These are phyloP conservation scores for Diaporthe batatas DNA, from an alignment of 2,329 filamentous ascomycete species.

Conservation along the genomic window DNA sequence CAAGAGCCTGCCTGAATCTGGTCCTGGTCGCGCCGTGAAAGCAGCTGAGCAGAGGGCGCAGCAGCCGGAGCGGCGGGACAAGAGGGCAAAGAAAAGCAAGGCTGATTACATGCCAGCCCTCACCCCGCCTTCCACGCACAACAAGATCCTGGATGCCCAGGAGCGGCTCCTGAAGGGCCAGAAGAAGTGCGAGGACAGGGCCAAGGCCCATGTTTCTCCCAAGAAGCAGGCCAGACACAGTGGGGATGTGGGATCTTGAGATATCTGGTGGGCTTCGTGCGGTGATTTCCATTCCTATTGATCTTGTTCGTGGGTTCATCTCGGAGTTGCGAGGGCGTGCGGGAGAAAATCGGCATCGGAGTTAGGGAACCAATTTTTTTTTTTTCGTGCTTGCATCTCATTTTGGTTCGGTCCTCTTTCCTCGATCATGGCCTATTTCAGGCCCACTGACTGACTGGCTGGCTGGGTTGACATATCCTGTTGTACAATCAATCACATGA, in stretches of 20 bases:
- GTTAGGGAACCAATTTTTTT: slow-evolving; percentile 31
- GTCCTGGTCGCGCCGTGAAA: neutral
- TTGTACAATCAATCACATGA: slow-evolving; percentile 27
- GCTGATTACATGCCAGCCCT: neutral
- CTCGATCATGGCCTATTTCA: neutral
- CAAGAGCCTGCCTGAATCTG: neutral
- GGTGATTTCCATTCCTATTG: slow-evolving; percentile 11
- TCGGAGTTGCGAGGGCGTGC: slow-evolving; percentile 41
- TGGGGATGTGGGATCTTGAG: neutral
- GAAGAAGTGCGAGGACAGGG: slow-evolving; percentile 17
- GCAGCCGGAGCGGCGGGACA: slow-evolving; percentile 5
- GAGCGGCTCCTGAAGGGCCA: slow-evolving; percentile 12
- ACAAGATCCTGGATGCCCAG: slow-evolving; percentile 24
- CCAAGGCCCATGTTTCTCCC: neutral
- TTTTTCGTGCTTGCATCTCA: neutral
- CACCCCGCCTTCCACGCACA: neutral
- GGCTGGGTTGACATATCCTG: slow-evolving; percentile 1
- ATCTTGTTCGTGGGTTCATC: slow-evolving; percentile 33
- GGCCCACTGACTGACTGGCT: slow-evolving; percentile 1
- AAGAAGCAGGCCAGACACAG: neutral
- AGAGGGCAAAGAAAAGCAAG: slow-evolving; percentile 3
- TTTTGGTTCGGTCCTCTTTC: neutral
- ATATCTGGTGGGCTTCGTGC: neutral
- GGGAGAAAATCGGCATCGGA: slow-evolving; percentile 41
- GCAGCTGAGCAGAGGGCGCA: neutral